A percentile compares a stretch with the other conserved stretches of the same genome.
These are phyloP conservation scores for Chalciporus sphaerocephalus DNA, from an alignment of 768 basidiomycete genomes.

Conservation along the genomic window DNA sequence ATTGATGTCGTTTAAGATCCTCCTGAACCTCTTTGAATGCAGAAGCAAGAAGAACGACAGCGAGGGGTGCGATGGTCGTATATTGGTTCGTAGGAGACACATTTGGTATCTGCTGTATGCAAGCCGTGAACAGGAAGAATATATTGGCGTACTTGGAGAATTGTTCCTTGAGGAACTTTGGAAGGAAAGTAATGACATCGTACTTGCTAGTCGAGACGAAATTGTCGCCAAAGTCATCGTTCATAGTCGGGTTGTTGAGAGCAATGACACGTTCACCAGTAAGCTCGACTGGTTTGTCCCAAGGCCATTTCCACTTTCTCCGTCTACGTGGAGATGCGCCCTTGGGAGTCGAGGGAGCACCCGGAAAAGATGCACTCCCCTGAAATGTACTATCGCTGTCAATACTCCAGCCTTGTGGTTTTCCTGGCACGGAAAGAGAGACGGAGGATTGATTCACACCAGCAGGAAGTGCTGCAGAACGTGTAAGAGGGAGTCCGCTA, in stretches of 20 bases:
- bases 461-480: constrained; percentile 58
- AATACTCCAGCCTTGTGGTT: constrained; percentile 70
- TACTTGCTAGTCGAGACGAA: constrained; percentile 95
- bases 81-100: constrained; percentile 95
- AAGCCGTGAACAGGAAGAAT: constrained; percentile 97
- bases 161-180: constrained; percentile 93
- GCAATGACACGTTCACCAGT: constrained; percentile 76
- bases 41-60: constrained; percentile 83
- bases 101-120: constrained; percentile 95
- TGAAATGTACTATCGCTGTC: constrained; percentile 58
- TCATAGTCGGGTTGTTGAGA: constrained; percentile 70
- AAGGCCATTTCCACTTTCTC: constrained; percentile 73
- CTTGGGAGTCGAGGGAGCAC: constrained; percentile 18
- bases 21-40: constrained; percentile 96
- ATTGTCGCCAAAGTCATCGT: constrained; percentile 70
- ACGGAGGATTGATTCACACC: constrained; percentile 49
- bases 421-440: constrained; percentile 37
- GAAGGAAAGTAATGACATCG: constrained; percentile 79
- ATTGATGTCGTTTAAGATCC: constrained; percentile 96
- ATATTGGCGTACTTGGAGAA: constrained; percentile 98
- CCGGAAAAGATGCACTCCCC: constrained; percentile 40
- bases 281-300: constrained; percentile 64
- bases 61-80: constrained; percentile 91
- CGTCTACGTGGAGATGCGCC: constrained; percentile 18
- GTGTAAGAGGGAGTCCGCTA: constrained; percentile 53